phyloP scores from a whole-genome alignment of 2,329 filamentous ascomycete genomes.

The Coleophoma cylindrospora region DNA sequence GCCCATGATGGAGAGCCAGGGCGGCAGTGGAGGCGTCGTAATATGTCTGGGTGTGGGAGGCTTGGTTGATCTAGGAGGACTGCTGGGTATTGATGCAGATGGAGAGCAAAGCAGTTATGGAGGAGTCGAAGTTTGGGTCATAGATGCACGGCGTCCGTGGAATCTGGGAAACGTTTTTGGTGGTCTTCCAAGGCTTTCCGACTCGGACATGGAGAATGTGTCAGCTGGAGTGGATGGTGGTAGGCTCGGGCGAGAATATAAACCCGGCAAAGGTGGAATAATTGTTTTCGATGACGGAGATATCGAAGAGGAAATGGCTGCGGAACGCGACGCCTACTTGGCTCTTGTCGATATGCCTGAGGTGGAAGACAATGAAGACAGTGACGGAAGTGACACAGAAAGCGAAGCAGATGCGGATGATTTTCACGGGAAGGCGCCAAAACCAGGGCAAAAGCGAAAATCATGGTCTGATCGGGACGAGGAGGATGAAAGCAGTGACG shows the following conservation, averaged over 20 bases:
- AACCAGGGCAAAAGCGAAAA: slow-evolving; percentile 67
- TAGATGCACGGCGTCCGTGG: slow-evolving; percentile 90
- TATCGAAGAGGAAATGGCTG: slow-evolving; percentile 73
- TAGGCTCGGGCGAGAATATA: slow-evolving; percentile 66
- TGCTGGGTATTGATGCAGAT: slow-evolving; percentile 69
- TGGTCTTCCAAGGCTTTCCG: slow-evolving; percentile 49
- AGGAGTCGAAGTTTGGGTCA: slow-evolving; percentile 91
- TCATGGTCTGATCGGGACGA: slow-evolving; percentile 69
- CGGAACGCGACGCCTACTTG: slow-evolving; percentile 77
- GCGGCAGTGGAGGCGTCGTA: slow-evolving; percentile 83
- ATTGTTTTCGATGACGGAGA: slow-evolving; percentile 96
- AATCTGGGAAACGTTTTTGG: slow-evolving; percentile 93
- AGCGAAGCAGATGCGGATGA: slow-evolving; percentile 52
- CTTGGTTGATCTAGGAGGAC: slow-evolving; percentile 77
- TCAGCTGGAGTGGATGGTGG: slow-evolving; percentile 69
- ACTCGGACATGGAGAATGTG: slow-evolving; percentile 33
- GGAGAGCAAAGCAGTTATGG: slow-evolving; percentile 63
- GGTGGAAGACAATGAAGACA: slow-evolving; percentile 57
- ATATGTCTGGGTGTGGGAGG: slow-evolving; percentile 91
- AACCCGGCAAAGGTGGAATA: slow-evolving; percentile 77
- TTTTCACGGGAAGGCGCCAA: slow-evolving; percentile 43
- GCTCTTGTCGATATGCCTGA: slow-evolving; percentile 89
- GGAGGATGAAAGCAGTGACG: slow-evolving; percentile 61
- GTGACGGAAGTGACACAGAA: slow-evolving; percentile 40
- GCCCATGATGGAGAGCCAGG: slow-evolving; percentile 81